Conservation (phyloP, 164 flowering plant genomes). For the Platanus orientalis region DNA sequence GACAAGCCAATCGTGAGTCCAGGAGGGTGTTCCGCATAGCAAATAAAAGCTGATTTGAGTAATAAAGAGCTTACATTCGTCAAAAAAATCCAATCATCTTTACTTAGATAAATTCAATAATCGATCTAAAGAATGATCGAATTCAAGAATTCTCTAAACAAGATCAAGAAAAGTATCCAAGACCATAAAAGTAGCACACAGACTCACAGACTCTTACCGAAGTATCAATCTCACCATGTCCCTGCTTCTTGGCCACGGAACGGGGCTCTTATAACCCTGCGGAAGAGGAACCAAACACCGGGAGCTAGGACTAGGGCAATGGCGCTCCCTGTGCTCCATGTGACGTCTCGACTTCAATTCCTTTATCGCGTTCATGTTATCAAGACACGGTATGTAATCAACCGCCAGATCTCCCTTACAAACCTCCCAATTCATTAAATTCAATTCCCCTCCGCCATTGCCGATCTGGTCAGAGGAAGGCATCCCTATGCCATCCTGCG, state of each 20-base stretch:
- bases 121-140: too few species aligned
- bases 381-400: slow-evolving; percentile 92
- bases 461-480: background rate
- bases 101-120: too few species aligned
- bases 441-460: slow-evolving; percentile 8
- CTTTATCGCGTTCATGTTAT: slow-evolving; percentile 71
- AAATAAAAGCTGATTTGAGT: too few species aligned
- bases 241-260: slow-evolving; percentile 92
- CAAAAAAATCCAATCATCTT: too few species aligned
- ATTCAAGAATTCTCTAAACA: background rate
- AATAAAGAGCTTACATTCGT: too few species aligned
- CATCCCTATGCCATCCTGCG: background rate
- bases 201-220: slow-evolving; percentile 47
- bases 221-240: slow-evolving; percentile 85
- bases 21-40: too few species aligned
- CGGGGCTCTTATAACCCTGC: slow-evolving; percentile 53
- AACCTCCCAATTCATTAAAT: slow-evolving; percentile 33
- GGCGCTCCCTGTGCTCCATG: slow-evolving; percentile 89
- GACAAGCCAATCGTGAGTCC: too few species aligned
- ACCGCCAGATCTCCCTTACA: slow-evolving; percentile 55
- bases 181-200: background rate
- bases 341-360: slow-evolving; percentile 51
- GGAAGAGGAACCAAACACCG: slow-evolving; percentile 84
- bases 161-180: slow-evolving; percentile 2
- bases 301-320: slow-evolving; percentile 60